phyloP scores from a whole-genome alignment of 2,329 filamentous ascomycete species.

The Calonectria crousiana region DNA sequence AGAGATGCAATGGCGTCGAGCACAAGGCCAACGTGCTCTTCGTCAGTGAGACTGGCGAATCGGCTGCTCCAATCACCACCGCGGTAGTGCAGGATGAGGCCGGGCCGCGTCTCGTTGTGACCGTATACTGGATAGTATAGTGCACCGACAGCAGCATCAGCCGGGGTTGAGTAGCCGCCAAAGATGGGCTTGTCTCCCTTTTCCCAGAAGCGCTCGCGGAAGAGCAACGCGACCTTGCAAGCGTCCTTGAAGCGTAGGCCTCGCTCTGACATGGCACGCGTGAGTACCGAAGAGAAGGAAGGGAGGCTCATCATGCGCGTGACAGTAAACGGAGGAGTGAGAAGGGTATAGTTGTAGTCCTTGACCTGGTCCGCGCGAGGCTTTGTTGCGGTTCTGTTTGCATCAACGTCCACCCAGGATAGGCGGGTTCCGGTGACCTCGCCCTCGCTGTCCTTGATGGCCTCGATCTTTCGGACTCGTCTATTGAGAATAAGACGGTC shows the following conservation, averaged over 20 bases:
- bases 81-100: background rate
- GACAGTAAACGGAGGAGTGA: constrained; percentile 73
- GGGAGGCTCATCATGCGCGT: constrained; percentile 73
- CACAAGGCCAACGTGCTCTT: background rate
- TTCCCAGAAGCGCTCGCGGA: constrained; percentile 73
- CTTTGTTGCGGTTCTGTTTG: constrained; percentile 37
- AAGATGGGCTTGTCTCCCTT: constrained; percentile 66
- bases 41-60: background rate
- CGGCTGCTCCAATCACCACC: background rate
- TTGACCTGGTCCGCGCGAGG: constrained; percentile 49
- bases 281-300: constrained; percentile 9
- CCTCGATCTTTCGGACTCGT: background rate
- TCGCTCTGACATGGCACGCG: background rate
- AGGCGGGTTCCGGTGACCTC: constrained; percentile 37
- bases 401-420: constrained; percentile 60
- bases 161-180: constrained; percentile 71
- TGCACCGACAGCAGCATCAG: background rate
- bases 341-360: constrained; percentile 74
- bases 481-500: background rate
- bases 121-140: constrained; percentile 1
- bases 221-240: constrained; percentile 58
- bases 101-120: background rate
- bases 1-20: constrained; percentile 24
- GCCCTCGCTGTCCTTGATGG: background rate
- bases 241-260: constrained; percentile 44